Conservation (phyloP, 345 rosid genomes). For the Murraya koenigii region DNA sequence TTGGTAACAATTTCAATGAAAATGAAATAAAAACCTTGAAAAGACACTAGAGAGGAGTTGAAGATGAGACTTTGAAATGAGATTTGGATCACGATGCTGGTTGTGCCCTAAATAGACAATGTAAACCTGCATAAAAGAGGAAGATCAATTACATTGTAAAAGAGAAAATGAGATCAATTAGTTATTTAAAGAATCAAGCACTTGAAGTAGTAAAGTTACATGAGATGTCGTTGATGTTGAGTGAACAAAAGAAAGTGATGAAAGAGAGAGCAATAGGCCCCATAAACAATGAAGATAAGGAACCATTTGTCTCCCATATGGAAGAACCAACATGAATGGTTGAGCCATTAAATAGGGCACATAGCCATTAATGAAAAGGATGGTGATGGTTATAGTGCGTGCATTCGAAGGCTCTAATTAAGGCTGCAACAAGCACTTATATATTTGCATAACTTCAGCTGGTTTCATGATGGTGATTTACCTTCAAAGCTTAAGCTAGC, state of each 20-base stretch:
- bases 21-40: constrained; percentile 34
- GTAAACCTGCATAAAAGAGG: constrained; percentile 51
- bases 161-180: not conserved
- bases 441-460: not conserved
- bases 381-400: constrained; percentile 27
- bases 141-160: not conserved
- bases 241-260: constrained; percentile 24
- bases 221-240: constrained; percentile 27
- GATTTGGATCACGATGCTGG: constrained; percentile 28
- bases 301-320: constrained; percentile 32
- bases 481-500: constrained; percentile 33
- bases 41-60: constrained; percentile 57
- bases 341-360: constrained; percentile 33
- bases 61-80: constrained; percentile 44
- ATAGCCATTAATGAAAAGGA: not conserved
- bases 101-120: constrained; percentile 58
- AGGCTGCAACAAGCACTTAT: constrained; percentile 25
- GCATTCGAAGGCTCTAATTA: constrained; percentile 29
- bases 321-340: constrained; percentile 19
- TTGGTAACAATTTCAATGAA: no score
- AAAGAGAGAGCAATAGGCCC: constrained; percentile 35
- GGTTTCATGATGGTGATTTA: constrained; percentile 33
- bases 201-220: constrained; percentile 19
- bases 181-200: no score
- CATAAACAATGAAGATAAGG: constrained; percentile 24